phyloP scores from a whole-genome alignment of 140 eudicot species.

The Senecio squalidus region DNA sequence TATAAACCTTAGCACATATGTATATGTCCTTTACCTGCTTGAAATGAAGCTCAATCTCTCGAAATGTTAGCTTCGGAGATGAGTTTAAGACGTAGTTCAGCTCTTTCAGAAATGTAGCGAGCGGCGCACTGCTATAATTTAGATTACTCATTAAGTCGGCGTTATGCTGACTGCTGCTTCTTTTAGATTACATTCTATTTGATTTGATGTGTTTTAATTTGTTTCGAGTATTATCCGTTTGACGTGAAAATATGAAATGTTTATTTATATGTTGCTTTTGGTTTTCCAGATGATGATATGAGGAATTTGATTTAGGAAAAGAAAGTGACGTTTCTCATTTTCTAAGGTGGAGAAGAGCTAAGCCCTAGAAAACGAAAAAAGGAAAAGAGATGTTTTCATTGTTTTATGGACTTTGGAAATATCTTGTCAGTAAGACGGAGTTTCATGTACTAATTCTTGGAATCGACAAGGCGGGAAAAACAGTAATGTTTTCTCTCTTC shows the following conservation, averaged over 20 bases:
- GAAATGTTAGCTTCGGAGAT: no score
- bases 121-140: no score
- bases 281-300: slow-evolving; percentile 35
- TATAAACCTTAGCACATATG: neutral
- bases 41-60: neutral
- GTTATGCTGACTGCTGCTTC: no score
- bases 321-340: slow-evolving; percentile 8
- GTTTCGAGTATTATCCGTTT: neutral
- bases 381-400: slow-evolving; percentile 82
- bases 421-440: slow-evolving; percentile 88
- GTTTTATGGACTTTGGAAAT: slow-evolving; percentile 88
- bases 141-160: no score
- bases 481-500: slow-evolving; percentile 45
- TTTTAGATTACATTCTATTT: no score
- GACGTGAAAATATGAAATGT: slow-evolving; percentile 2
- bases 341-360: slow-evolving; percentile 27
- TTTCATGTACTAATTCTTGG: slow-evolving; percentile 98
- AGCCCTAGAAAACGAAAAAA: slow-evolving; percentile 11
- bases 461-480: slow-evolving; percentile 99
- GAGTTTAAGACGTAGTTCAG: no score
- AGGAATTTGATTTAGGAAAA: slow-evolving; percentile 21
- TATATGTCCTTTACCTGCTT: slow-evolving; percentile 4
- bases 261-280: neutral
- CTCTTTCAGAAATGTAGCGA: no score
- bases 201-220: neutral